Evolutionary conservation across 2,329 filamentous ascomycete species (phyloP).

Genomic region (Calonectria montana): DNA sequence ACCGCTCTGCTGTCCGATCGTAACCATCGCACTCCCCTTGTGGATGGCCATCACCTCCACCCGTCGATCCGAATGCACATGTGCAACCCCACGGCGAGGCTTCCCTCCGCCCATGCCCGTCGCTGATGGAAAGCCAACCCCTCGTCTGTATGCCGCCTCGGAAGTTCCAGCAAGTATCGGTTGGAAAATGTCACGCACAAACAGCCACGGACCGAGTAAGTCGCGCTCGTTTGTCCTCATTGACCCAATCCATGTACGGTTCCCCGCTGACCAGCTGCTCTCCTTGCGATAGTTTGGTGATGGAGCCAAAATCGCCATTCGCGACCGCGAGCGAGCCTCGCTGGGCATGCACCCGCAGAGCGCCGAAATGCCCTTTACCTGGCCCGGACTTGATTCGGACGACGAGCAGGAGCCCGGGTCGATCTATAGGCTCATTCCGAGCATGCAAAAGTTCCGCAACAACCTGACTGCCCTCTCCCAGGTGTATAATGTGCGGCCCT

Average conservation of each 20-base stretch:
- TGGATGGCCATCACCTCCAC: constrained; percentile 17
- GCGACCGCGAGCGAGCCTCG: constrained; percentile 49
- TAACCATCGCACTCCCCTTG: constrained; percentile 16
- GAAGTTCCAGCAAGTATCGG: constrained; percentile 42
- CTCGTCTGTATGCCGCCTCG: constrained; percentile 22
- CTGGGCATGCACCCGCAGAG: constrained; percentile 37
- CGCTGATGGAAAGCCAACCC: constrained; percentile 42
- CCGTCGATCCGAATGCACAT: constrained; percentile 29
- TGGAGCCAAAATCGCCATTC: constrained; percentile 47
- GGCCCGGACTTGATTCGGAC: constrained; percentile 43
- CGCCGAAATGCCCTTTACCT: constrained; percentile 43
- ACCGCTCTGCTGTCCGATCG: background rate
- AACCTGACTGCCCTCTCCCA: constrained; percentile 71
- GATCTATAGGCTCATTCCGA: constrained; percentile 46
- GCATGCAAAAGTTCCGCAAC: constrained; percentile 57
- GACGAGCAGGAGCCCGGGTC: constrained; percentile 33
- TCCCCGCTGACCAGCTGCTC: constrained; percentile 15
- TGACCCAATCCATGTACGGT: background rate
- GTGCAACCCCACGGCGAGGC: constrained; percentile 32
- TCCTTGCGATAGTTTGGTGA: constrained; percentile 49
- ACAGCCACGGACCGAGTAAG: constrained; percentile 52
- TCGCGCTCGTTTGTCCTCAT: background rate
- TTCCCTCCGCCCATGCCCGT: constrained; percentile 31
- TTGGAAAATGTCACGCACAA: constrained; percentile 53
- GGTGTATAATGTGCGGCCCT: constrained; percentile 60